Percentiles rank a stretch among this genome's conserved stretches.
phyloP scores from a whole-genome alignment of 2,329 filamentous ascomycete species.

The Diaporthe vaccinii region DNA sequence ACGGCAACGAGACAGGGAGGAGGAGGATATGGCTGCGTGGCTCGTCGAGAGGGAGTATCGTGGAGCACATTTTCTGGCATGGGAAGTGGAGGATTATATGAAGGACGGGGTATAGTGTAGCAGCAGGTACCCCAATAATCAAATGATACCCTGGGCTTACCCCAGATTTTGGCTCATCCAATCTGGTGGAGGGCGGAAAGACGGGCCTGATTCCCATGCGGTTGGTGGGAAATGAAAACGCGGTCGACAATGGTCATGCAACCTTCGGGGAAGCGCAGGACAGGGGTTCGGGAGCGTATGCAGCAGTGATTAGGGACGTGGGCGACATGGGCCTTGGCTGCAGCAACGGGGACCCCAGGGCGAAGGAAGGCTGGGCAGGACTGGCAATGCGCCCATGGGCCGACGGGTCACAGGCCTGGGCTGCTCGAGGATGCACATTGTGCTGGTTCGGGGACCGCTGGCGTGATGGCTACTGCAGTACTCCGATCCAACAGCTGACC shows the following conservation, averaged over 20 bases:
- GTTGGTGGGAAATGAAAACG: conserved; percentile 35
- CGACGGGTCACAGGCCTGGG: conserved; percentile 13
- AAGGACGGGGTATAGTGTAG: neutral
- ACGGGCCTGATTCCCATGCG: conserved; percentile 40
- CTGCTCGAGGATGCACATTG: conserved; percentile 11
- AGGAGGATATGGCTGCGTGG: neutral
- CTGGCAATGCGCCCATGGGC: conserved; percentile 10
- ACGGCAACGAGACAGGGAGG: conserved; percentile 5
- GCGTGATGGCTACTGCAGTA: conserved; percentile 28
- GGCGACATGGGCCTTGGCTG: conserved; percentile 21
- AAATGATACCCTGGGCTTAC: conserved; percentile 34
- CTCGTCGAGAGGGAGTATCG: conserved; percentile 14
- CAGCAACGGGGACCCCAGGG: conserved; percentile 19
- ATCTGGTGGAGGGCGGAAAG: conserved; percentile 25
- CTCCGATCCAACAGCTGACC: conserved; percentile 23
- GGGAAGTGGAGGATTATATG: conserved; percentile 37
- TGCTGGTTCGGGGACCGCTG: conserved; percentile 7
- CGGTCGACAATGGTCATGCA: conserved; percentile 26
- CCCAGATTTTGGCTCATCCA: conserved; percentile 35
- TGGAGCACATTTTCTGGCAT: conserved; percentile 2
- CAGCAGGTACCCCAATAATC: conserved; percentile 16
- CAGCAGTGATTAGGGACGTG: conserved; percentile 5
- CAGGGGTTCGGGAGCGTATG: conserved; percentile 8
- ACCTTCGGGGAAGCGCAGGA: conserved; percentile 17
- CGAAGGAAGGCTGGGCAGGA: conserved; percentile 26